A percentile compares a stretch with the other conserved stretches of the same genome.
phyloP scores from a whole-genome alignment of 2,329 filamentous ascomycete genomes.

The Madurella mycetomatis region DNA sequence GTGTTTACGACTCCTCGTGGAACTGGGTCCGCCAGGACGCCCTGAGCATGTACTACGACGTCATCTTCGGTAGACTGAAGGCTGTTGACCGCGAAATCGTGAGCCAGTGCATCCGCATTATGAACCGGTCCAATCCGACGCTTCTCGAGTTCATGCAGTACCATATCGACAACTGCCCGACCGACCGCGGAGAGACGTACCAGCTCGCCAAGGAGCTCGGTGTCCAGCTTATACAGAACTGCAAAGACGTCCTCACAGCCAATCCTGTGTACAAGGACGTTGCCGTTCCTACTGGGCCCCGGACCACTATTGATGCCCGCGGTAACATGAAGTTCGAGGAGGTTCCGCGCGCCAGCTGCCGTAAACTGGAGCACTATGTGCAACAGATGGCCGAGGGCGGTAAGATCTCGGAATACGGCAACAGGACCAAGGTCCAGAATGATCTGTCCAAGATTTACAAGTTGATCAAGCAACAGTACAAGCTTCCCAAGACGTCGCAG shows the following conservation, averaged over 20 bases:
- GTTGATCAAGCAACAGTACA: slow-evolving; percentile 97
- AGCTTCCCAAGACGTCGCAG: slow-evolving; percentile 92
- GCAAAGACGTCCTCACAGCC: slow-evolving; percentile 80
- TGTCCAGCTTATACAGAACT: slow-evolving; percentile 92
- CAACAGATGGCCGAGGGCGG: slow-evolving; percentile 97
- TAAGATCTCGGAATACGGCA: slow-evolving; percentile 98
- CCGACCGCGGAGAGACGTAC: slow-evolving; percentile 95
- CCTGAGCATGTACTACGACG: slow-evolving; percentile 97
- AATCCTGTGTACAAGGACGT: slow-evolving; percentile 96
- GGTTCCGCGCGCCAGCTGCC: slow-evolving; percentile 77
- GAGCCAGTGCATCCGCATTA: slow-evolving; percentile 96
- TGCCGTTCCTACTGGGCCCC: slow-evolving; percentile 81
- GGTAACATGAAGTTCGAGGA: slow-evolving; percentile 93
- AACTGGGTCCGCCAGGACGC: slow-evolving; percentile 99
- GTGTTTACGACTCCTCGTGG: slow-evolving; percentile 97
- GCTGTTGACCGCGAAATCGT: slow-evolving; percentile 96
- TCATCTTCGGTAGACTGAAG: slow-evolving; percentile 92
- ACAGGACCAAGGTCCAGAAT: slow-evolving; percentile 95
- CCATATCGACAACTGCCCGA: slow-evolving; percentile 97
- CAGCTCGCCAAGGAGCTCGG: slow-evolving; percentile 94
- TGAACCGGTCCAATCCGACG: slow-evolving; percentile 96
- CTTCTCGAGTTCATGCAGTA: slow-evolving; percentile 99
- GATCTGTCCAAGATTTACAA: slow-evolving; percentile 95
- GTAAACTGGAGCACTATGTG: slow-evolving; percentile 97
- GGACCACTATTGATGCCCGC: slow-evolving; percentile 85